phyloP scores from a whole-genome alignment of 2,329 filamentous ascomycete genomes.

The Reticulascus tulasneorum region DNA sequence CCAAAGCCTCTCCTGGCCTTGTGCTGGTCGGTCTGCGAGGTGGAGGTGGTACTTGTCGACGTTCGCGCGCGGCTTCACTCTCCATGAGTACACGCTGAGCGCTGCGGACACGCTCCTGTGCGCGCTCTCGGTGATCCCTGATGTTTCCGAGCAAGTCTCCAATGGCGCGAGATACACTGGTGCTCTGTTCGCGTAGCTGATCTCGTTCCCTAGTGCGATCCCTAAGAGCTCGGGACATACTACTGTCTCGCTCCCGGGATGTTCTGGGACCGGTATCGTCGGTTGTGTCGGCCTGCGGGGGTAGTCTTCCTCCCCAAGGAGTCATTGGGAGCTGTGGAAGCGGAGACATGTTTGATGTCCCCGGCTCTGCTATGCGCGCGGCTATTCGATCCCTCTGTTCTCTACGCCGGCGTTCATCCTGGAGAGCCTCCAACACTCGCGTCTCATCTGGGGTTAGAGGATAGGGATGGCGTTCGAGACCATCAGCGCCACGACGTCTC shows the following conservation, averaged over 20 bases:
- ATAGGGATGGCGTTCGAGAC: slow-evolving; percentile 24
- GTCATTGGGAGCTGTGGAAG: slow-evolving; percentile 1
- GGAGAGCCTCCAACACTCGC: slow-evolving; percentile 52
- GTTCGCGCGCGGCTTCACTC: slow-evolving; percentile 8
- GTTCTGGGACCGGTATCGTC: slow-evolving; percentile 22
- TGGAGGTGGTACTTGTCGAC: slow-evolving; percentile 5
- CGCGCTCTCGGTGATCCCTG: slow-evolving; percentile 30
- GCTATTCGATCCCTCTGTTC: slow-evolving; percentile 27
- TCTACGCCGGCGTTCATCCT: slow-evolving; percentile 47
- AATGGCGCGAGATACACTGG: slow-evolving; percentile 32
- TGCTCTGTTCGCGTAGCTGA: slow-evolving; percentile 13
- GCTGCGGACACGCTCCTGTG: slow-evolving; percentile 28
- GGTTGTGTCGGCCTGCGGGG: slow-evolving; percentile 10
- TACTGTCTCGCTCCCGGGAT: slow-evolving; percentile 28
- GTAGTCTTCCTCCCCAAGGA: background rate
- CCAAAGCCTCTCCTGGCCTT: slow-evolving; percentile 3
- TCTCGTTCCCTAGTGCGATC: slow-evolving; percentile 3
- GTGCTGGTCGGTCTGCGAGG: slow-evolving; percentile 7
- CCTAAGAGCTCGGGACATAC: slow-evolving; percentile 17
- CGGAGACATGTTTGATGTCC: slow-evolving; percentile 4
- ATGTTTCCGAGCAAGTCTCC: slow-evolving; percentile 34
- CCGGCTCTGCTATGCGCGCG: slow-evolving; percentile 11
- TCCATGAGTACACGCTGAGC: slow-evolving; percentile 25
- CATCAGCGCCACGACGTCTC: slow-evolving; percentile 8
- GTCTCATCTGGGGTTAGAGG: slow-evolving; percentile 53